Evolutionary conservation across 225 moss, liverwort and hornwort genomes (phyloP).

Genomic region (Pseudoscleropodium purum): DNA sequence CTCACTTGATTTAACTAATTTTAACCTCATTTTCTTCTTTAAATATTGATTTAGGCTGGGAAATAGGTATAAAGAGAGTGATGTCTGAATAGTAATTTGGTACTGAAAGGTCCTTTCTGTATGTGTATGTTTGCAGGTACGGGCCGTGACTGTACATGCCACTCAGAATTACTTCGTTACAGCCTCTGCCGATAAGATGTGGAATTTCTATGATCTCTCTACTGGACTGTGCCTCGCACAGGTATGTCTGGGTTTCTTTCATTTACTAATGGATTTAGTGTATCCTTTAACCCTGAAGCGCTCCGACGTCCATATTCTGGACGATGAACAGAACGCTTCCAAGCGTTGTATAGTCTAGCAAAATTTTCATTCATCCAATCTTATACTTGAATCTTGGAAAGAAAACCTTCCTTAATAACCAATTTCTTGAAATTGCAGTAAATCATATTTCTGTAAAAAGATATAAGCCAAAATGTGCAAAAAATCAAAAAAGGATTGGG

Average conservation of each 20-base stretch:
- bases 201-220: slow-evolving; percentile 49
- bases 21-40: neutral
- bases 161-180: slow-evolving; percentile 95
- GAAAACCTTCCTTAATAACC: too few relatives aligned
- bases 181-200: slow-evolving; percentile 77
- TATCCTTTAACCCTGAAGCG: too few relatives aligned
- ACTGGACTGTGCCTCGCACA: slow-evolving; percentile 81
- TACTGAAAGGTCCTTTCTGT: neutral
- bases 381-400: too few relatives aligned
- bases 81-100: neutral
- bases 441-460: too few relatives aligned
- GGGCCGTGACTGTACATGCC: slow-evolving; percentile 94
- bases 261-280: neutral
- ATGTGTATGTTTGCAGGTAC: slow-evolving; percentile 42
- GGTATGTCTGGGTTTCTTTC: slow-evolving; percentile 18
- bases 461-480: too few relatives aligned
- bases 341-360: too few relatives aligned
- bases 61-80: neutral
- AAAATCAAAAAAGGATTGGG: too few relatives aligned
- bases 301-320: too few relatives aligned
- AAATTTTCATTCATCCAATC: too few relatives aligned
- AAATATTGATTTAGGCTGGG: neutral
- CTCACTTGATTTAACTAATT: neutral
- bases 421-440: too few relatives aligned
- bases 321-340: too few relatives aligned